Percentiles rank a stretch among this genome's conserved stretches.
phyloP scores from a whole-genome alignment of 2,329 filamentous ascomycete species.

The Ceratocystis cacaofunesta region DNA sequence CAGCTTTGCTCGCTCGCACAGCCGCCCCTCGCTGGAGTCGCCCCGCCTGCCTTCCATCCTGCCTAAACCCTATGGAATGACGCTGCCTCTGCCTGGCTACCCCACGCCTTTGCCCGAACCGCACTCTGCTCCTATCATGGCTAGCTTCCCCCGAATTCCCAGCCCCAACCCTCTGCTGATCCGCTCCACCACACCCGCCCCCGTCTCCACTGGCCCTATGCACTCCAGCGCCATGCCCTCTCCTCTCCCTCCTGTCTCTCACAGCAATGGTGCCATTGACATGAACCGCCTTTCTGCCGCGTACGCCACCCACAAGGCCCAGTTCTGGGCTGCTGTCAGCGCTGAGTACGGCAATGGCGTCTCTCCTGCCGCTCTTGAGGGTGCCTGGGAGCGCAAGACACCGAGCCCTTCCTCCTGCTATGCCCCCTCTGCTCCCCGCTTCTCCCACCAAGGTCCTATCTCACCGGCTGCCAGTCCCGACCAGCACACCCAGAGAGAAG shows the following conservation, averaged over 20 bases:
- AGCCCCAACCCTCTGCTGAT: constrained; percentile 23
- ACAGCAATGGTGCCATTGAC: constrained; percentile 34
- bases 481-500: constrained; percentile 27
- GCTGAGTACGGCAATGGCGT: constrained; percentile 53
- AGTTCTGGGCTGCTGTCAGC: constrained; percentile 61
- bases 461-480: constrained; percentile 40
- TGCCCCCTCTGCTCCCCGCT: background rate
- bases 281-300: constrained; percentile 51
- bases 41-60: constrained; percentile 46
- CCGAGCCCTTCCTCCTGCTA: background rate
- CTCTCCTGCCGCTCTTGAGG: constrained; percentile 50
- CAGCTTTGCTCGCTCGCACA: constrained; percentile 7
- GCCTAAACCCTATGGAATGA: constrained; percentile 46
- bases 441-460: constrained; percentile 31
- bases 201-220: constrained; percentile 32
- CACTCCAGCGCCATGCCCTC: constrained; percentile 28
- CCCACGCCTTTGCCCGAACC: constrained; percentile 30
- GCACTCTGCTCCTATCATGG: constrained; percentile 28
- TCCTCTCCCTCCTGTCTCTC: constrained; percentile 21
- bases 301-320: constrained; percentile 53
- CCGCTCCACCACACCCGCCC: constrained; percentile 27
- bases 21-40: constrained; percentile 24
- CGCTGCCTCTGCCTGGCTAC: constrained; percentile 29
- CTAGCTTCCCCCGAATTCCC: constrained; percentile 14
- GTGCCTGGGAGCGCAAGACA: constrained; percentile 43